Base-by-base conservation (phyloP, 495 filamentous ascomycete species). In the Penicillium pancosmium region DNA sequence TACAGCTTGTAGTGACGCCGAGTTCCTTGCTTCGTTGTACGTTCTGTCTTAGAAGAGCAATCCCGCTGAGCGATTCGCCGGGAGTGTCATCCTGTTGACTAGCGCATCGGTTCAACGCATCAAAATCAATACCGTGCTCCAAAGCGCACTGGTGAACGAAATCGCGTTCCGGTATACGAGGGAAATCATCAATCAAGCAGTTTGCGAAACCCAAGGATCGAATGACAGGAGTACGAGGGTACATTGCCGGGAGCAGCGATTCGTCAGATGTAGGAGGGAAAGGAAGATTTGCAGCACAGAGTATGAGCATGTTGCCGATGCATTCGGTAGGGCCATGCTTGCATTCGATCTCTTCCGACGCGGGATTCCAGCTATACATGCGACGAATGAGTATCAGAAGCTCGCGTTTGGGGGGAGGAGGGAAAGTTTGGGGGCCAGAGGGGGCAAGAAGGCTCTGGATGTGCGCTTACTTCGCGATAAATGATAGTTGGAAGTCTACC, bases 251-350 rank as follows among this genome's bases (percentile, higher is more conserved):
- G 8, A 70, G 49, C 2, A 64, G 50, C 3, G 63, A 51, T 47
- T 61, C 59, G 43, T 72, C 59, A 2, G 38, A 41, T 10, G 60
- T 47, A 1, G 65, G 57, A 48, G 72, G 66, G 62, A 78, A 80
- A 11, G 77, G 77, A 5, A 93, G 80, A 55, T 86, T 78, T 12
- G 87, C 85, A 25, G 92, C 94, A 78, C 94, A 99, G 55, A 98
- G 87, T 62, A 93, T 87, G 69, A 99, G 80, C 75, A 96, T 96
- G 73, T 99, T 89, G 16, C 93, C 93, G 64, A 98, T 85, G 68
- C 94, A 99, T 77, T 99, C 94, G 13, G 78, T 78, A 5, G 92
- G 88, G 5, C 94, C 95, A 67, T 98, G 94, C 71, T 78, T 95
- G 80, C 95, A 99, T 13, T 71, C 60, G 4, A 80, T 72, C 27